Evolutionary conservation across 441 rosid genomes (phyloP).

Genomic region (Mallotus japonicus): DNA sequence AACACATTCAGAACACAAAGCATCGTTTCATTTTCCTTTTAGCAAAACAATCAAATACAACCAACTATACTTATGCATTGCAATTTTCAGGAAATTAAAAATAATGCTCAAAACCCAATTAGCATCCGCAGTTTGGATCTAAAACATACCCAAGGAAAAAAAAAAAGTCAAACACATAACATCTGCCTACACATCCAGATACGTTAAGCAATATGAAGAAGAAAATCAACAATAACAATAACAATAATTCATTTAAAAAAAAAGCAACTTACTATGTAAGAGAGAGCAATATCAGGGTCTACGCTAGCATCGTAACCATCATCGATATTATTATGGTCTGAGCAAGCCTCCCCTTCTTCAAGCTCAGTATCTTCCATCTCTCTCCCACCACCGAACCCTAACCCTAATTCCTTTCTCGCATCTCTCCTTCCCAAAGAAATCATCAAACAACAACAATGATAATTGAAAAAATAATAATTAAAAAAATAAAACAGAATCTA

Average conservation of each 20-base stretch:
- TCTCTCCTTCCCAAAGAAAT: slow-evolving; percentile 62
- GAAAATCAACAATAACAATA: neutral
- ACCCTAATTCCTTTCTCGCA: slow-evolving; percentile 64
- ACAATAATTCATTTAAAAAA: neutral
- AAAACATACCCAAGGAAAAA: slow-evolving; percentile 16
- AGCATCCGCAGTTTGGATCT: slow-evolving; percentile 23
- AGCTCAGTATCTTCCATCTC: slow-evolving; percentile 86
- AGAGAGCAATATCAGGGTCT: slow-evolving; percentile 76
- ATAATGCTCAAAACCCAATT: slow-evolving; percentile 23
- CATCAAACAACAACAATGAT: slow-evolving; percentile 35
- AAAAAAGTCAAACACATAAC: slow-evolving; percentile 26
- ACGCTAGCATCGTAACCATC: slow-evolving; percentile 47
- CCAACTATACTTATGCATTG: slow-evolving; percentile 23
- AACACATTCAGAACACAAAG: slow-evolving; percentile 22
- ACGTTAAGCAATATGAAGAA: neutral
- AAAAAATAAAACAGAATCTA: neutral
- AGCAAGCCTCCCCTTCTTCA: slow-evolving; percentile 98
- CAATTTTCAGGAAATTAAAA: slow-evolving; percentile 21
- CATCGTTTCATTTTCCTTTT: neutral
- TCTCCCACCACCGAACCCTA: slow-evolving; percentile 49
- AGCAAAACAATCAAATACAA: slow-evolving; percentile 20
- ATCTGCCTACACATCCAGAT: neutral
- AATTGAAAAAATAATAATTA: slow-evolving; percentile 3
- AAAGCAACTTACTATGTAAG: slow-evolving; percentile 67
- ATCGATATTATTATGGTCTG: slow-evolving; percentile 47